Conservation (phyloP, 2,329 filamentous ascomycete genomes). For the Diaporthe humulicola region DNA sequence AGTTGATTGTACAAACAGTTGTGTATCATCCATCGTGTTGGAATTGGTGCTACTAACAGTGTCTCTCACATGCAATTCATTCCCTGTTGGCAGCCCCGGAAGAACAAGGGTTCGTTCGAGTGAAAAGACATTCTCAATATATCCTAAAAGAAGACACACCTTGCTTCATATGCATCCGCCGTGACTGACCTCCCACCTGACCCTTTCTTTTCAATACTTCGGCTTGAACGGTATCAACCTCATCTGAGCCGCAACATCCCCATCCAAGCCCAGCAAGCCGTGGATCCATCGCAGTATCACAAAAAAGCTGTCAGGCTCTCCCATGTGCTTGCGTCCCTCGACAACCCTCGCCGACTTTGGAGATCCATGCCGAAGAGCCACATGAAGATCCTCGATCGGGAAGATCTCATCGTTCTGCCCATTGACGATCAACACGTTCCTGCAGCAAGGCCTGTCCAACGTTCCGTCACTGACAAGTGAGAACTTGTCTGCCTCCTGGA, state of each 20-base stretch:
- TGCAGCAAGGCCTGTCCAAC: conserved; percentile 66
- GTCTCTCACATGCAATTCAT: not conserved
- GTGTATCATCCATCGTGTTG: not conserved
- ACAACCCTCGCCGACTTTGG: conserved; percentile 63
- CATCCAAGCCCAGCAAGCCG: conserved; percentile 47
- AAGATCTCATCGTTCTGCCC: conserved; percentile 72
- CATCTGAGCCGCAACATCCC: conserved; percentile 40
- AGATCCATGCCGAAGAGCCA: conserved; percentile 64
- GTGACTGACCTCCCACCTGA: too few relatives aligned
- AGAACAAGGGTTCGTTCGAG: not conserved
- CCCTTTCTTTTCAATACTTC: conserved; percentile 39
- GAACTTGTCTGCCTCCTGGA: conserved; percentile 69
- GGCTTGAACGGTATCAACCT: not conserved
- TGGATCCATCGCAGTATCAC: conserved; percentile 51
- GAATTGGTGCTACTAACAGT: not conserved
- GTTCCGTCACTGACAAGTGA: conserved; percentile 72
- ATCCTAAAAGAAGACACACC: not conserved
- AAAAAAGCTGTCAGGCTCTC: conserved; percentile 50
- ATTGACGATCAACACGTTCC: conserved; percentile 72
- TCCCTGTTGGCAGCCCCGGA: not conserved
- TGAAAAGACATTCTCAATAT: not conserved
- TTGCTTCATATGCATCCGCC: not conserved
- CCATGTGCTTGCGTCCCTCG: conserved; percentile 51
- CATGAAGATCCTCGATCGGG: conserved; percentile 71
- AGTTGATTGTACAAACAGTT: not conserved